Conservation (phyloP, 2,329 filamentous ascomycete genomes). For the Colletotrichum orbiculare region DNA sequence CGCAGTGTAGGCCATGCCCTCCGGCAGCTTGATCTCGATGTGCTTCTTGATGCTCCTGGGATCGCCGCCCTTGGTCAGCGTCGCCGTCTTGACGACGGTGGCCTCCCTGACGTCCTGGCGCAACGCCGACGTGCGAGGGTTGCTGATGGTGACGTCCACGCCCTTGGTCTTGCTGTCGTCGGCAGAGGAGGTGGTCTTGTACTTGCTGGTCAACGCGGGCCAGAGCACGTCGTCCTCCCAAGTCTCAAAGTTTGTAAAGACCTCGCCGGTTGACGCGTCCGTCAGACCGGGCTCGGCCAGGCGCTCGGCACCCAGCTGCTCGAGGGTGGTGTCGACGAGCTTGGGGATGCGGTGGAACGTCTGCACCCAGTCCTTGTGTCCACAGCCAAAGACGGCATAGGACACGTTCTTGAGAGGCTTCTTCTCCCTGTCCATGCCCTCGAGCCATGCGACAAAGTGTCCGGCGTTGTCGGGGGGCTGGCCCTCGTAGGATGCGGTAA, state of each 20-base stretch:
- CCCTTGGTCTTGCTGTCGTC: slow-evolving; percentile 38
- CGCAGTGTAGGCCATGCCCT: slow-evolving; percentile 72
- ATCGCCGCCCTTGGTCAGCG: slow-evolving; percentile 58
- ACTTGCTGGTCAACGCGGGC: slow-evolving; percentile 60
- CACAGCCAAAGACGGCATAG: slow-evolving; percentile 77
- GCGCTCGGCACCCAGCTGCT: slow-evolving; percentile 48
- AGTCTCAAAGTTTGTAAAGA: slow-evolving; percentile 74
- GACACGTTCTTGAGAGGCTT: slow-evolving; percentile 60
- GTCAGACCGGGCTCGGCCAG: slow-evolving; percentile 61
- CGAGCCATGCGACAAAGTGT: slow-evolving; percentile 73
- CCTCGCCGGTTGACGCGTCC: slow-evolving; percentile 72
- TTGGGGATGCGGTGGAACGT: slow-evolving; percentile 78
- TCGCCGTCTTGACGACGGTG: slow-evolving; percentile 62
- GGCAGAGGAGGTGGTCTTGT: slow-evolving; percentile 53
- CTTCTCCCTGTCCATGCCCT: slow-evolving; percentile 56
- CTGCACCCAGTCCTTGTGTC: slow-evolving; percentile 61
- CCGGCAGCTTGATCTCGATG: slow-evolving; percentile 76
- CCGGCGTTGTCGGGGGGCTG: slow-evolving; percentile 76
- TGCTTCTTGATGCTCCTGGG: slow-evolving; percentile 67
- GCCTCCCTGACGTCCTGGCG: slow-evolving; percentile 71
- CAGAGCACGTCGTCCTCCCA: slow-evolving; percentile 72
- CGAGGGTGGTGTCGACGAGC: slow-evolving; percentile 66
- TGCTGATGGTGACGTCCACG: slow-evolving; percentile 62
- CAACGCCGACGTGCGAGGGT: slow-evolving; percentile 65
- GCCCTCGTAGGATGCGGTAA: slow-evolving; percentile 77